phyloP scores from a whole-genome alignment of 805 yeast species.

The Isabelozyma heimii region DNA sequence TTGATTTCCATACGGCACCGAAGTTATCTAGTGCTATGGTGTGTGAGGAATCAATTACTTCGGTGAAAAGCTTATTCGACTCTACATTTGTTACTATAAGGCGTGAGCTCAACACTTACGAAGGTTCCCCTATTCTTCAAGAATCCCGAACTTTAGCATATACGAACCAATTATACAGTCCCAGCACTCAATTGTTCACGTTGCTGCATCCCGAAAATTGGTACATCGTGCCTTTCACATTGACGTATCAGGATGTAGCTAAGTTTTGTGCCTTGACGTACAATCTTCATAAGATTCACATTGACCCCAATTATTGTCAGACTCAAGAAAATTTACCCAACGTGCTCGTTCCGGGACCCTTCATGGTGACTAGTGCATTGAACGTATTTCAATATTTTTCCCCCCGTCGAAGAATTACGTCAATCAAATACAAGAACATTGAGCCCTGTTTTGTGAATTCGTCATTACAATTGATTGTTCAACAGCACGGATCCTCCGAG shows the following conservation, averaged over 20 bases:
- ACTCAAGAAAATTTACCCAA: conserved; percentile 58
- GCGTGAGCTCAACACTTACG: conserved; percentile 39
- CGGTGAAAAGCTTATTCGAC: conserved; percentile 31
- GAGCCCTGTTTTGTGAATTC: conserved; percentile 46
- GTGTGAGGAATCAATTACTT: conserved; percentile 54
- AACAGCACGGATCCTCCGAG: neutral
- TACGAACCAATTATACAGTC: conserved; percentile 39
- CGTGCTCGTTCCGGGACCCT: conserved; percentile 78
- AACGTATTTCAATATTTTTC: conserved; percentile 36
- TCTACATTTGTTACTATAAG: conserved; percentile 54
- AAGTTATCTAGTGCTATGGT: conserved; percentile 33
- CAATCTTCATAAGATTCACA: conserved; percentile 85
- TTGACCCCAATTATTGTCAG: conserved; percentile 54
- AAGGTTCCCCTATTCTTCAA: conserved; percentile 17
- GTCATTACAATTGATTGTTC: neutral
- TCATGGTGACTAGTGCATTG: conserved; percentile 59
- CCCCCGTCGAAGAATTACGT: conserved; percentile 16
- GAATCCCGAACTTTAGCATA: conserved; percentile 67
- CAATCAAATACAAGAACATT: conserved; percentile 47
- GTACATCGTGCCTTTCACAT: conserved; percentile 17
- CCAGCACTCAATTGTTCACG: neutral
- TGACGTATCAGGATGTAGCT: conserved; percentile 45
- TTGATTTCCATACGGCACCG: conserved; percentile 33
- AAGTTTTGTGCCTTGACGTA: conserved; percentile 74
- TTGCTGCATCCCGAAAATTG: neutral